Evolutionary conservation across 2,329 filamentous ascomycete genomes (phyloP), one percentile per base, ranked within the genome.

Genomic region (Paramyrothecium roridum): DNA sequence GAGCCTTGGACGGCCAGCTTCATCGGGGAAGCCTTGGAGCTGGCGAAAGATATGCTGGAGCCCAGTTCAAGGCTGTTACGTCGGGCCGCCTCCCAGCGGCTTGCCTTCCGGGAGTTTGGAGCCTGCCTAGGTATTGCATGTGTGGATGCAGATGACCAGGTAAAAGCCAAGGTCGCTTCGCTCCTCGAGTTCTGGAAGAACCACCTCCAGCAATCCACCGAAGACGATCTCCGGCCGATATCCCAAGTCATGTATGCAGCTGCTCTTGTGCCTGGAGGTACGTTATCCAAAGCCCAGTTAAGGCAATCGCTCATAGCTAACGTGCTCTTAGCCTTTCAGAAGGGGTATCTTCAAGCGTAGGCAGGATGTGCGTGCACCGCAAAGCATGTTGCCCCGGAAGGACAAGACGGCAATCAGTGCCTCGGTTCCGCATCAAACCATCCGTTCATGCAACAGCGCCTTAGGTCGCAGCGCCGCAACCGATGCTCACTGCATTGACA

Each of bases 161-260:
- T 73, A 8, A 54, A 59, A 22, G 52, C 34, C 3, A 61, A 60
- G n/a, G 60, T 69, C 6, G 62, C 65, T 12, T 60, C 51, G 1
- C 53, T 76, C 19, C 45, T 75, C 11, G 54, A 63, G 12, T 71
- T 72, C 34, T 74, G 72, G 73, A 64, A 70, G 21, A 60, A 61
- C 17, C 59, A 69, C 20, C 65, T 73, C 2, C 68, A 74, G 16
- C 64, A 73, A 4, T 59, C 63, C 19, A 58, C 57, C 1, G 63
- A 67, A 3, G 67, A 68, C 21, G 79, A 80, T 48, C 61, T 84
- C 59, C 68, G 72, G 48, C 80, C 81, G 0, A 85, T 85, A 45
- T 83, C 80, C 4, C 66, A 74, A 21, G 80, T 80, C 43, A 85
- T 85, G 81, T 83, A 82, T 68, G 78, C 81, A 16, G 72, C 80